Evolutionary conservation across 805 yeast species (phyloP), one percentile per base, ranked within the genome.

Genomic region (Monosporozyma solicola): DNA sequence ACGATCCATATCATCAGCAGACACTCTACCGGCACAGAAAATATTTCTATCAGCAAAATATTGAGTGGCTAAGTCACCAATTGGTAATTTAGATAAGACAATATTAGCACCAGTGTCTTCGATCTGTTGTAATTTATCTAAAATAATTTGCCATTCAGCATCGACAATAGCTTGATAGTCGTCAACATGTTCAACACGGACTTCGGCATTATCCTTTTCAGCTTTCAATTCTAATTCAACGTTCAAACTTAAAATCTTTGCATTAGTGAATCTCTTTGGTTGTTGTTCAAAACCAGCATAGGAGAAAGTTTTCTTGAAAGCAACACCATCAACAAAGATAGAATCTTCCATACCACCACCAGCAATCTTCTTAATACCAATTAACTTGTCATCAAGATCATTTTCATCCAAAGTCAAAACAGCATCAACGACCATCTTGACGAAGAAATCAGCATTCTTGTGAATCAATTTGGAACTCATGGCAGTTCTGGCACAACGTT

Each of bases 271-370:
- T 51, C 69, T 72, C 71, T 94, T 94, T 50, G 99, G 99, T 72
- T 94, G 99, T 75, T 94, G 99, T 72, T 94, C 99, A 68, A 94
- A 94, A 2, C 99, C 99, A 48, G 99, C 99, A 64, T 94, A 94
- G 27, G 97, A 85, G 64, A 94, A 94, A 0, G 99, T 91, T 74
- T 94, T 94, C 66, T 94, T 89, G 73, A 94, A 94, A 3, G 97
- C 99, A 55, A 94, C 98, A 66, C 99, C 99, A 61, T 87, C 80
- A 51, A 94, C 80, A 61, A 90, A 87, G 56, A 82, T 66, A 10
- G 97, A 86, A 63, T 94, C 98, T 67, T 92, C 97, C 82, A 94
- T 85, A 49, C 91, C 87, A 55, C 99, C 99, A 61, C 99, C 99
- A 10, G 96, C 81, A 52, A 94, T 87, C 71, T 88, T 91, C 71